phyloP scores from a whole-genome alignment of 2,329 filamentous ascomycete genomes.

The Apiospora malaysiana region DNA sequence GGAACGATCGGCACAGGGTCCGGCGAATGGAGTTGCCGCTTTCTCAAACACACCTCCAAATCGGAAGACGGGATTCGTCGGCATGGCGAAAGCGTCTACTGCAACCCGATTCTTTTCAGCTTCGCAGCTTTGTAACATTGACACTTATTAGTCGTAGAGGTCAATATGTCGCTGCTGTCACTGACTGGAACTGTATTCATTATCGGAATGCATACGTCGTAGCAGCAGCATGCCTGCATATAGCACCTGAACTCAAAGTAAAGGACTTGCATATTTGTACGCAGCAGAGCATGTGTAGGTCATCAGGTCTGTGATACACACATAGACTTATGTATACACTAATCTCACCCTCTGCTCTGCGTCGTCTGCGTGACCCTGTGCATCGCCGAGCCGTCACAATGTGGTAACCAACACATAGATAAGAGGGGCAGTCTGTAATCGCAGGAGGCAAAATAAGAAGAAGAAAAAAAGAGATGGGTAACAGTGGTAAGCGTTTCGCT shows the following conservation, averaged over 20 bases:
- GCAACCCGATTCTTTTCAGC: background rate
- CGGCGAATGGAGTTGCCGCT: background rate
- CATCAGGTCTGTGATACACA: background rate
- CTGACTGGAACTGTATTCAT: background rate
- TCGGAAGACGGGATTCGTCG: conserved; percentile 5
- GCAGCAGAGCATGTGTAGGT: background rate
- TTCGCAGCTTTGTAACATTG: background rate
- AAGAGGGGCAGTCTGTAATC: no score
- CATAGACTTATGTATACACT: background rate
- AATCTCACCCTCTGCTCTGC: conserved; percentile 8
- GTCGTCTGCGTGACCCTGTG: conserved; percentile 10
- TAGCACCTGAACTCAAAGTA: background rate
- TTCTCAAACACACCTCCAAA: conserved; percentile 9
- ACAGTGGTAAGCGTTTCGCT: background rate
- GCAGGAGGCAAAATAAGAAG: background rate
- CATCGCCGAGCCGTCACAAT: conserved; percentile 15
- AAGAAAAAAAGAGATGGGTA: background rate
- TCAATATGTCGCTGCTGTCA: background rate
- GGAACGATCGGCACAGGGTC: conserved; percentile 6
- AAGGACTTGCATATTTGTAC: background rate
- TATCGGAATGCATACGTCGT: background rate
- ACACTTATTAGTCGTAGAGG: background rate
- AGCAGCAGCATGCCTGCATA: background rate
- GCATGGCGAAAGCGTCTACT: background rate
- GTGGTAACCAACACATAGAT: background rate